Percentiles rank a stretch among this genome's conserved stretches.
Evolutionary conservation across 2,329 filamentous ascomycete genomes (phyloP).

Genomic region (Cytospora chrysosperma): DNA sequence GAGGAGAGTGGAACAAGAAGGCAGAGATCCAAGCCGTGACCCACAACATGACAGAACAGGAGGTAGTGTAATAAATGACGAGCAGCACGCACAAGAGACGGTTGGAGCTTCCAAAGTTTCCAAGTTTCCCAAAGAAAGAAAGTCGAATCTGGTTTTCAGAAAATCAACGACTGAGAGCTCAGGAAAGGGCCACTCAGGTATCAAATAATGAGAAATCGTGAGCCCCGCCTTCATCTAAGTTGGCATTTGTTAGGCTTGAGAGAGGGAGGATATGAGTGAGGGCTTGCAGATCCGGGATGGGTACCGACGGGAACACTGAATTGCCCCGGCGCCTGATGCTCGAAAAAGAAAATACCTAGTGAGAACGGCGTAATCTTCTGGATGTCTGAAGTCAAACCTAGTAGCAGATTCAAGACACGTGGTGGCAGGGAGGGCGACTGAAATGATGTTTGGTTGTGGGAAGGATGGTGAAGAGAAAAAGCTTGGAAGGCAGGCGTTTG

Average conservation of each 20-base stretch:
- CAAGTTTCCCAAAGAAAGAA: neutral
- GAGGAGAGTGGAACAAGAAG: slow-evolving; percentile 19
- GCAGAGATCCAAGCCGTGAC: slow-evolving; percentile 21
- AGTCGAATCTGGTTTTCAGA: neutral
- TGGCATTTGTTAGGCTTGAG: neutral
- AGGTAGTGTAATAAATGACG: neutral
- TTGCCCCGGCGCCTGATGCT: neutral
- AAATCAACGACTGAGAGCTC: neutral
- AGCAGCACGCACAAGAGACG: slow-evolving; percentile 3
- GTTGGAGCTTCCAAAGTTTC: neutral
- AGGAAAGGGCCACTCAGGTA: neutral
- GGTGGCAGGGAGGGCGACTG: slow-evolving; percentile 12
- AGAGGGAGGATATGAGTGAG: neutral
- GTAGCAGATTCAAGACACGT: slow-evolving; percentile 8
- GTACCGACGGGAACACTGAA: neutral
- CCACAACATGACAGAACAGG: slow-evolving; percentile 23
- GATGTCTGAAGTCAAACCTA: neutral
- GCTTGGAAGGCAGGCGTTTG: neutral
- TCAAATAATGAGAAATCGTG: neutral
- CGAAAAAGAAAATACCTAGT: neutral
- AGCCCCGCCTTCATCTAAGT: neutral
- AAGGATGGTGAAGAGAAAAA: neutral
- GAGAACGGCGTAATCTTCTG: neutral
- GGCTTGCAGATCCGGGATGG: slow-evolving; percentile 4
- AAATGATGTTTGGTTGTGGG: neutral